Base-by-base conservation (phyloP, 2,329 filamentous ascomycete species). In the Apiospora hydei region DNA sequence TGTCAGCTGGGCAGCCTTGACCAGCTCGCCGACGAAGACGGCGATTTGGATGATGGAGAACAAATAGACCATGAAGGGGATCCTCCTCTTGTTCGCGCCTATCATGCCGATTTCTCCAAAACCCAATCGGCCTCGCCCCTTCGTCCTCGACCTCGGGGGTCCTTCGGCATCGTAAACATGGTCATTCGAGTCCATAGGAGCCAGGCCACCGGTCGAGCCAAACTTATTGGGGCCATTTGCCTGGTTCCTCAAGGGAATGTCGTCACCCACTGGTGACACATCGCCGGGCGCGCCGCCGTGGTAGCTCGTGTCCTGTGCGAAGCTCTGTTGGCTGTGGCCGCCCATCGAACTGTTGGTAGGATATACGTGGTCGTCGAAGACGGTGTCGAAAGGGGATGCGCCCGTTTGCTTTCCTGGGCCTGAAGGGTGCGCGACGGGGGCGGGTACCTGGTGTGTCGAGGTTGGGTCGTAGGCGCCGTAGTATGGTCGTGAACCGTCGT, bases 1-100 rank as follows among this genome's bases (percentile, higher is more conserved):
- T 0, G 96, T 98, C 43, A 95, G 84, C 76, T 92, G 87, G 70
- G 88, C 93, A 92, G 95, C 97, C 79, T 92, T 94, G 67, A 93
- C 91, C 74, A 99, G 85, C 84, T 98, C 94, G 70, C 88, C 94
- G 75, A 98, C 93, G 79, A 99, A 99, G 41, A 98, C 94, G 21
- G 87, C 90, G 26, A 96, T 84, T 81, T 98, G 95, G 16, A 93
- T 88, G 43, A 91, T 71, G 3, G 94, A 94, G 74, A 98, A 88
- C 61, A 91, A 83, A 81, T 96, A 98, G 46, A 95, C 93, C 8
- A 98, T 90, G 88, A 93, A 96, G 0, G 96, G 93, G 70, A 91
- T 89, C 73, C 85, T 84, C 79, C 87, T 88, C 78, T 83, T 85
- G 76, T 87, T 82, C 16, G 88, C 82, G 2, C 88, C 87, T 66